These are phyloP conservation scores for Salvia hispanica DNA, from an alignment of 257 asterid species.

Conservation along the genomic window DNA sequence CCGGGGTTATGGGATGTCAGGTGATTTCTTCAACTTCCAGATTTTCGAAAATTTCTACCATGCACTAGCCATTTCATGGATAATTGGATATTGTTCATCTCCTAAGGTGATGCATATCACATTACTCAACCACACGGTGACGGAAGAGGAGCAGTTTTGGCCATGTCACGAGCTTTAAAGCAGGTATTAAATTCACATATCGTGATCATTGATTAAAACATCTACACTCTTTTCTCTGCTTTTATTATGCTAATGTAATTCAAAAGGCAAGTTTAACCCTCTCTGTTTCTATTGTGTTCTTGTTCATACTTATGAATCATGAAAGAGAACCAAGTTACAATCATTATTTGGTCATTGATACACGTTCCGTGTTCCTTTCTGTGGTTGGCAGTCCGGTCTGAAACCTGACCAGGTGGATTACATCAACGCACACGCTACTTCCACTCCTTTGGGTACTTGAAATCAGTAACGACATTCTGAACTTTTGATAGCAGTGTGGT, in stretches of 20 bases:
- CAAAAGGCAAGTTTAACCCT: too few species aligned
- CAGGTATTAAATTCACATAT: slow-evolving; percentile 52
- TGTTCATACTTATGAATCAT: background rate
- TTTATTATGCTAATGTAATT: too few species aligned
- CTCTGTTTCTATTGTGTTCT: background rate
- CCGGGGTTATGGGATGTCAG: slow-evolving; percentile 97
- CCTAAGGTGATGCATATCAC: slow-evolving; percentile 89
- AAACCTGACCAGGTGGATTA: slow-evolving; percentile 81
- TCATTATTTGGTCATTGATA: background rate
- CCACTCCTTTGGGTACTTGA: slow-evolving; percentile 85
- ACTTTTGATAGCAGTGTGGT: slow-evolving; percentile 8
- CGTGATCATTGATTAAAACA: background rate
- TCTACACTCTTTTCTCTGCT: background rate
- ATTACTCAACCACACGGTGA: slow-evolving; percentile 88
- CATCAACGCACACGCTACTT: slow-evolving; percentile 95
- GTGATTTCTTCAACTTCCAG: slow-evolving; percentile 39
- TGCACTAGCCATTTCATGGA: slow-evolving; percentile 25
- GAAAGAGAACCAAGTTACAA: slow-evolving; percentile 4
- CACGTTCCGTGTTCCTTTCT: slow-evolving; percentile 8
- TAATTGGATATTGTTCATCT: slow-evolving; percentile 22
- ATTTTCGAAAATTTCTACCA: background rate
- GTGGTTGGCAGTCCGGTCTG: slow-evolving; percentile 76
- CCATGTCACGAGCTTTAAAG: slow-evolving; percentile 85
- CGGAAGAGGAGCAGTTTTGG: slow-evolving; percentile 92
- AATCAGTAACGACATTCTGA: slow-evolving; percentile 10